A percentile compares a stretch with the other conserved stretches of the same genome.
Evolutionary conservation across 306 rosid species (phyloP).

Genomic region (Acacia crassicarpa): DNA sequence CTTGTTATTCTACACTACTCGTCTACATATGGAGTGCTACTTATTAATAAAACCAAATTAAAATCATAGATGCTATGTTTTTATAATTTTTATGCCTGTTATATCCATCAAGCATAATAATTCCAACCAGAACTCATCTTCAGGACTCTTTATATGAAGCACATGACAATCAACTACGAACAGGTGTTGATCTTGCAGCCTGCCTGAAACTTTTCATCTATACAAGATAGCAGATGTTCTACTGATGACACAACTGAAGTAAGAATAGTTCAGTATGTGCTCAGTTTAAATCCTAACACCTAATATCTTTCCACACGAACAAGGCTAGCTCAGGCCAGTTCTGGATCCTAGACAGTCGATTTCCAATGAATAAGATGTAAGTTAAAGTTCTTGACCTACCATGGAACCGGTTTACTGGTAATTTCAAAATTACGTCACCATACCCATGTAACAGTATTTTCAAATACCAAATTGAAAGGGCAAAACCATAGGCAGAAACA

Average conservation of each 20-base stretch:
- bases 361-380: neutral
- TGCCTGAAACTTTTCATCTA: neutral
- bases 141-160: neutral
- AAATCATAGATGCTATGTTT: conserved; percentile 10
- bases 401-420: neutral
- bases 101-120: neutral
- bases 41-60: neutral
- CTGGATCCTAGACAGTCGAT: conserved; percentile 19
- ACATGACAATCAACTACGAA: neutral
- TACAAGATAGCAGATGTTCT: neutral
- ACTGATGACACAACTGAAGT: neutral
- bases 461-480: neutral
- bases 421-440: neutral
- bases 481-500: neutral
- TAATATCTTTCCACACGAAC: neutral
- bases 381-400: neutral
- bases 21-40: neutral
- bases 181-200: neutral
- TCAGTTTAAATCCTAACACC: neutral
- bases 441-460: neutral
- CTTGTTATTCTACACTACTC: neutral
- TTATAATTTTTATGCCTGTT: neutral
- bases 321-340: neutral
- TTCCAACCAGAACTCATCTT: neutral
- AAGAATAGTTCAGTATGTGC: neutral